Evolutionary conservation across 352 stramenopile species (phyloP), one percentile per base, ranked within the genome.

Genomic region (Phytophthora pinifolia): DNA sequence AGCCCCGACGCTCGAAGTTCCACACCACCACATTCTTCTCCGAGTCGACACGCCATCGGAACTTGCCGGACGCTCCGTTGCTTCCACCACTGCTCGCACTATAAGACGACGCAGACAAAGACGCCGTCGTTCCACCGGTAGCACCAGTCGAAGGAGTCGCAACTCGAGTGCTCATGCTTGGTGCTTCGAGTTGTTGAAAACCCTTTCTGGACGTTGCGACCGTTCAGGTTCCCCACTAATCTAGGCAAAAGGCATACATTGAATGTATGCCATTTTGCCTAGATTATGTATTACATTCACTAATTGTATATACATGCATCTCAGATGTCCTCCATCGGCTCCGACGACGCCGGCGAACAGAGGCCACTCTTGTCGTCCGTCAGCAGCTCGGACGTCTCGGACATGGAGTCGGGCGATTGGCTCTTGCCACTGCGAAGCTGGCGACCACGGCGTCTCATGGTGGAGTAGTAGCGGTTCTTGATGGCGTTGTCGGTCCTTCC

Each of bases 401-500:
- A 74, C 46, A 57, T 54, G 3, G 49, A 70, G 51, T 62, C 51
- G 6, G 31, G 20, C 4, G 48, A 59, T n/a, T 29, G 48, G 31
- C 35, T 62, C 33, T 54, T 56, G 47, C 14, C 35, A 34, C 42
- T 55, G 29, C 70, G 74, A 56, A 89, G 74, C 49, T 91, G 77
- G 2, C 77, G 70, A 30, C 80, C 66, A 32, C 74, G 74, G 4
- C 83, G 75, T 10, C 83, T 66, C 76, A 90, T 89, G 13, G 82
- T 91, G 34, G 80, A 92, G 55, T 94, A 92, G 52, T 85, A 98
- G 0, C 92, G 81, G 62, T 99, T 99, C 78, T 99, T 99, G 18
- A 99, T 94, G 9, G 89, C 89, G 54, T 99, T 99, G 63, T 98
- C 94, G 10, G 94, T 98, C 30, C 96, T 74, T 2, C 96, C 96